phyloP scores from a whole-genome alignment of 108 stramenopile genomes.

The Cyclotella distinguenda region DNA sequence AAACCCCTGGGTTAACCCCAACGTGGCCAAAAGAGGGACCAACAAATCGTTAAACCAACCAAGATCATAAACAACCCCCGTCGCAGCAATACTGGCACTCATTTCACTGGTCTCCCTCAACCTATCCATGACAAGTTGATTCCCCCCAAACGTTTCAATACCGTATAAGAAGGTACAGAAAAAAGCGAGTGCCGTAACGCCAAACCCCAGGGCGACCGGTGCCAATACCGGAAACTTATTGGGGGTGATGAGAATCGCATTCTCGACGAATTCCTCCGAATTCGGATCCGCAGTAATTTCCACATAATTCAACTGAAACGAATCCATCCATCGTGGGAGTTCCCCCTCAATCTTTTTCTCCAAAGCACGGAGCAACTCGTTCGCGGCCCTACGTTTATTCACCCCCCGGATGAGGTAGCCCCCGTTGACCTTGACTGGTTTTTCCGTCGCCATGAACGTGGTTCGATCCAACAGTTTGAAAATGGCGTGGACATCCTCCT shows the following conservation, averaged over 20 bases:
- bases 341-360: constrained; percentile 38
- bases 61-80: constrained; percentile 30
- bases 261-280: constrained; percentile 23
- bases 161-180: constrained; percentile 44
- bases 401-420: constrained; percentile 61
- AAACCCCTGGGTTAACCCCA: constrained; percentile 40
- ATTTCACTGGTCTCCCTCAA: constrained; percentile 43
- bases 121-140: constrained; percentile 39
- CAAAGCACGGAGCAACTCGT: constrained; percentile 39
- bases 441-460: constrained; percentile 45
- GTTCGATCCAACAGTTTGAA: constrained; percentile 33
- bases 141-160: constrained; percentile 49
- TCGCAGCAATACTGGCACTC: constrained; percentile 10
- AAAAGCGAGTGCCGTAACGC: constrained; percentile 27
- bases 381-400: constrained; percentile 29
- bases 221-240: constrained; percentile 44
- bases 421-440: constrained; percentile 41
- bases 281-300: constrained; percentile 35
- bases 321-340: constrained; percentile 37
- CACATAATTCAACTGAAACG: constrained; percentile 40
- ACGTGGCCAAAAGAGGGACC: constrained; percentile 45
- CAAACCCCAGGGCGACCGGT: constrained; percentile 4
- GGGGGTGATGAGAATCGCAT: constrained; percentile 46
- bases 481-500: constrained; percentile 27
- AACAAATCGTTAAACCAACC: constrained; percentile 62